A percentile compares a stretch with the other conserved stretches of the same genome.
These are phyloP conservation scores for Vigna reflexopilosa DNA, from an alignment of 306 rosid genomes.

Conservation along the genomic window DNA sequence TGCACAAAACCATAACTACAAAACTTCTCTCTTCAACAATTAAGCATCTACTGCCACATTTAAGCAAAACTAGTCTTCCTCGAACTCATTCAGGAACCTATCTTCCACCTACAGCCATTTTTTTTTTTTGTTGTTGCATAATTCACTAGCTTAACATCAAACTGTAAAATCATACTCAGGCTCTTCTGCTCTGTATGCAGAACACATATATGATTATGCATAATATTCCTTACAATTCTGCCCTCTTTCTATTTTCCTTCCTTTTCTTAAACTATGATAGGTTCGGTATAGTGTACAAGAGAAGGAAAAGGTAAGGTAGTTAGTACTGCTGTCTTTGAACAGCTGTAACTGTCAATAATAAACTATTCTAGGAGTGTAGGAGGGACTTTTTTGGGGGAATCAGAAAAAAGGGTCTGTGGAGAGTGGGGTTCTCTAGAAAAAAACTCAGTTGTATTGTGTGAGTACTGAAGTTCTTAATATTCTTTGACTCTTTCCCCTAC, in stretches of 20 bases:
- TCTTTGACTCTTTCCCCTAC: no score
- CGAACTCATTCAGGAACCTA: slow-evolving; percentile 10
- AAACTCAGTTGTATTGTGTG: no score
- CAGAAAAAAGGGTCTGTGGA: no score
- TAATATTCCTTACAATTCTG: slow-evolving; percentile 1
- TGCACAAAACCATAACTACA: neutral
- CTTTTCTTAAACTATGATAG: slow-evolving; percentile 7
- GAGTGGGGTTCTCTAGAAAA: no score
- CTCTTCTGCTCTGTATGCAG: neutral
- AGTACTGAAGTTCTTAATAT: no score
- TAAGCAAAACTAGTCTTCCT: slow-evolving; percentile 9
- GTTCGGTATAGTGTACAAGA: no score
- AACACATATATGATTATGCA: neutral
- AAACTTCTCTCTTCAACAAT: neutral
- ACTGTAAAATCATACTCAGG: slow-evolving; percentile 30
- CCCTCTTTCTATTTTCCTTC: neutral
- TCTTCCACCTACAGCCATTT: neutral
- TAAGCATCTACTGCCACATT: neutral
- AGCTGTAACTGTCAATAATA: no score
- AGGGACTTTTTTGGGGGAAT: no score
- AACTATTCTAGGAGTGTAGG: no score
- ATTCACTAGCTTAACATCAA: slow-evolving; percentile 14
- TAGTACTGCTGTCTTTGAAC: no score
- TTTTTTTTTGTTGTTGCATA: neutral
- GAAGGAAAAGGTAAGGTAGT: no score